Percentiles rank a stretch among this genome's conserved stretches.
phyloP scores from a whole-genome alignment of 202 grass and related monocot species.

The Dendrocalamus latiflorus region DNA sequence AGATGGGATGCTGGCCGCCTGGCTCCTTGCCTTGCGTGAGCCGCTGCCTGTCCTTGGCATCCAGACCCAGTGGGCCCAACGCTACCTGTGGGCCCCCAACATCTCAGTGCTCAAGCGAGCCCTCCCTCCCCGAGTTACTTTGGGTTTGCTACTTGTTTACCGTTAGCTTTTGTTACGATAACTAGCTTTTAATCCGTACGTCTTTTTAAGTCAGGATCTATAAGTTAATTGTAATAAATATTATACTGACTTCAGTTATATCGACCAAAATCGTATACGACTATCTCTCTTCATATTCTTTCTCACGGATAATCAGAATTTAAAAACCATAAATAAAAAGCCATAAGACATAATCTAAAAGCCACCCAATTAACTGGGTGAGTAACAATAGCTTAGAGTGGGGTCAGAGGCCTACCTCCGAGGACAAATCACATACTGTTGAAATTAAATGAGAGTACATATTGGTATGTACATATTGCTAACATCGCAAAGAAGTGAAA shows the following conservation, averaged over 20 bases:
- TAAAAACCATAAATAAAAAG: too few species aligned
- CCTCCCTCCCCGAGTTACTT: neutral
- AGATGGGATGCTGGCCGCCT: slow-evolving; percentile 32
- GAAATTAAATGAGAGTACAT: neutral
- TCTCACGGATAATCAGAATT: fast-evolving
- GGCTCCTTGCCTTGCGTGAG: slow-evolving; percentile 22
- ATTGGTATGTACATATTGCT: too few species aligned
- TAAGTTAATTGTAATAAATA: too few species aligned
- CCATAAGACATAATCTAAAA: too few species aligned
- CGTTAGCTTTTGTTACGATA: too few species aligned
- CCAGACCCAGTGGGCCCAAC: neutral
- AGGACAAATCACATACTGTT: neutral
- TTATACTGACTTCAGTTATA: too few species aligned
- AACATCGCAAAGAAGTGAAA: too few species aligned
- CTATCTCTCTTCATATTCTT: too few species aligned
- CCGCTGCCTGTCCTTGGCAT: slow-evolving; percentile 17
- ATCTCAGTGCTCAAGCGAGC: neutral
- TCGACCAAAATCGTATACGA: too few species aligned
- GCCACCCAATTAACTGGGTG: neutral
- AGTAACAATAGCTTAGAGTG: neutral
- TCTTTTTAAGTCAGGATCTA: too few species aligned
- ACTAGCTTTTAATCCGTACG: too few species aligned
- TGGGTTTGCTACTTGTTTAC: too few species aligned
- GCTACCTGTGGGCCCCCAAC: neutral
- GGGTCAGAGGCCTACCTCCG: neutral